Evolutionary conservation across 768 basidiomycete genomes (phyloP).

Genomic region (Lactifluus echinatus): DNA sequence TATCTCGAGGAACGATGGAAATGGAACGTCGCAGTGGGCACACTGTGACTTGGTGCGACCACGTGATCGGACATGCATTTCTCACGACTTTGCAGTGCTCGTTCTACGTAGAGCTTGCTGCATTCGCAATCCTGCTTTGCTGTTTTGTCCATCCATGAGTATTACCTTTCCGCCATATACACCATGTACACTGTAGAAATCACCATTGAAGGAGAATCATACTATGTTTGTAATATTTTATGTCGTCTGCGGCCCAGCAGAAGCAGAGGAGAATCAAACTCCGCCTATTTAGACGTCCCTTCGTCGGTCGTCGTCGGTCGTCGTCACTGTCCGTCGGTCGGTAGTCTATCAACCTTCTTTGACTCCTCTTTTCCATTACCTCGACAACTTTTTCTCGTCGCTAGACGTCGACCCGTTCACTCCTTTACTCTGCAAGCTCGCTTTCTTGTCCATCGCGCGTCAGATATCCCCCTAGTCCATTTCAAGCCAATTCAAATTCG

Average conservation of each 20-base stretch:
- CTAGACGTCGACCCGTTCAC: slow-evolving; percentile 17
- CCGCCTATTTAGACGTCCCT: neutral
- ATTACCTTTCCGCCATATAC: neutral
- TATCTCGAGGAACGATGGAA: slow-evolving; percentile 80
- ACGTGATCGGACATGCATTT: neutral
- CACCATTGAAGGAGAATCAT: neutral
- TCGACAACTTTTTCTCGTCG: slow-evolving; percentile 6
- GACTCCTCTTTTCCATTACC: neutral
- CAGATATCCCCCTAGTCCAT: neutral
- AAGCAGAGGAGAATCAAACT: neutral
- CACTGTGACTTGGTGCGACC: slow-evolving; percentile 33
- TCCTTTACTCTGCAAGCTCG: slow-evolving; percentile 21
- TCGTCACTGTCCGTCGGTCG: too few relatives aligned
- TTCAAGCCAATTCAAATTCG: neutral
- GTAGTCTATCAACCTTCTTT: neutral
- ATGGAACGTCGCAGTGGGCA: slow-evolving; percentile 69
- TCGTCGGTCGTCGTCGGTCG: neutral
- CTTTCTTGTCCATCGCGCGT: slow-evolving; percentile 15
- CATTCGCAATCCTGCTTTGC: slow-evolving; percentile 1
- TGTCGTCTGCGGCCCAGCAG: neutral
- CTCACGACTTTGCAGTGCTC: slow-evolving; percentile 1
- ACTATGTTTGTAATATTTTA: neutral
- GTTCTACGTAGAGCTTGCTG: neutral
- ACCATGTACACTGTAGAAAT: slow-evolving; percentile 16
- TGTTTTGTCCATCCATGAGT: neutral